phyloP scores from a whole-genome alignment of 2,329 filamentous ascomycete species.

The Ascochyta viciae-villosae region DNA sequence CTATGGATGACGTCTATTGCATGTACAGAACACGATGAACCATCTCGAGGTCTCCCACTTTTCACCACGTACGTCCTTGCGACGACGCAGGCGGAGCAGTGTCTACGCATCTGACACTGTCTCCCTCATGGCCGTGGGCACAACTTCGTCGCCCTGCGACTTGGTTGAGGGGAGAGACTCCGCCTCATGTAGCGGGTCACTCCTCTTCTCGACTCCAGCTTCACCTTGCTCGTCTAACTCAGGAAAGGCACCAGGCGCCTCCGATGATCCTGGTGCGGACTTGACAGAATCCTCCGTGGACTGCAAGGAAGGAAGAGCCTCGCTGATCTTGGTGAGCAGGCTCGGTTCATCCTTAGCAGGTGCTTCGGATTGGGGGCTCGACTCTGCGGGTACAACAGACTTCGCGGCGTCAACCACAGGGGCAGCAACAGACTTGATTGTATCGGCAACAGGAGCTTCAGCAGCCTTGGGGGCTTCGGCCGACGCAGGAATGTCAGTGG shows the following conservation, averaged over 20 bases:
- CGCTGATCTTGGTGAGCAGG: constrained; percentile 9
- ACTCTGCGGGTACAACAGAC: constrained; percentile 2
- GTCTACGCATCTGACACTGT: constrained; percentile 6
- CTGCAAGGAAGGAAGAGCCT: constrained; percentile 12
- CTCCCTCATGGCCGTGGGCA: constrained; percentile 11
- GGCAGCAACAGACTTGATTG: constrained; percentile 6
- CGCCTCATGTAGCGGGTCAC: background rate
- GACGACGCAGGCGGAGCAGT: background rate
- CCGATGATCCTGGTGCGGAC: constrained; percentile 22
- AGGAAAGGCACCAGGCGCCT: constrained; percentile 33
- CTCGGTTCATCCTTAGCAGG: constrained; percentile 8
- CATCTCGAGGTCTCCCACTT: background rate
- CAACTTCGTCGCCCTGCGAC: constrained; percentile 10
- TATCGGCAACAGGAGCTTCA: constrained; percentile 2
- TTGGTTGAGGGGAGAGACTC: constrained; percentile 8
- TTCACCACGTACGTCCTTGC: background rate
- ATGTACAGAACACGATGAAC: background rate
- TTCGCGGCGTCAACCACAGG: constrained; percentile 10
- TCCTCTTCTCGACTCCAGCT: background rate
- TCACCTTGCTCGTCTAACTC: constrained; percentile 11
- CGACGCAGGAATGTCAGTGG: background rate
- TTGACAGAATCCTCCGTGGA: constrained; percentile 7
- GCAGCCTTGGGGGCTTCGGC: background rate
- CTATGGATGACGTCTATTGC: constrained; percentile 1
- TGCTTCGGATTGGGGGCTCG: constrained; percentile 9